These are phyloP conservation scores for Phellinidium pouzarii DNA, from an alignment of 1,284 basidiomycete species.

Conservation along the genomic window DNA sequence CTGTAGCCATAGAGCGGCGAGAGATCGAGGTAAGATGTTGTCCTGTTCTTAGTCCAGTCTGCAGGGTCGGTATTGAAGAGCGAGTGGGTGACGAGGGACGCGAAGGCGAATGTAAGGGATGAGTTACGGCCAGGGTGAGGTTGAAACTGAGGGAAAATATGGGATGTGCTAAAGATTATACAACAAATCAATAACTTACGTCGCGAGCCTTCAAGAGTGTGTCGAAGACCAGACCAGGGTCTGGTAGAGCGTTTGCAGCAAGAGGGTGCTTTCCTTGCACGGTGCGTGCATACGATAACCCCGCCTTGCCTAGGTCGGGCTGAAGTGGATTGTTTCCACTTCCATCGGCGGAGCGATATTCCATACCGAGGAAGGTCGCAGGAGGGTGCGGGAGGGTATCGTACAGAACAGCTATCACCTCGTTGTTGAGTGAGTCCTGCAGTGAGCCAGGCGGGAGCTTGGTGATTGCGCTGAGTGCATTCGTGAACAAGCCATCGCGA, in stretches of 20 bases:
- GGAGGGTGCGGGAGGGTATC: conserved; percentile 46
- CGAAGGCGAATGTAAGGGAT: conserved; percentile 43
- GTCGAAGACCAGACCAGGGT: conserved; percentile 44
- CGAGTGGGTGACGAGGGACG: conserved; percentile 39
- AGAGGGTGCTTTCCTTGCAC: conserved; percentile 30
- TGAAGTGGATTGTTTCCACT: conserved; percentile 34
- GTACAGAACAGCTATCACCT: conserved; percentile 31
- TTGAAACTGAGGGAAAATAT: conserved; percentile 10
- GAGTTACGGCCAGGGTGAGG: conserved; percentile 44
- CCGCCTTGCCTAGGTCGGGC: conserved; percentile 38
- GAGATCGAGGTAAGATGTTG: conserved; percentile 50
- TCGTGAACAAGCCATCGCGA: conserved; percentile 30
- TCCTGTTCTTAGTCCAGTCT: conserved; percentile 42
- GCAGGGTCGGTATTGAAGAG: conserved; percentile 36
- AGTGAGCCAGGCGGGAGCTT: conserved; percentile 25
- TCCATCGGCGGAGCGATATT: conserved; percentile 37
- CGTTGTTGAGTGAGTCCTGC: conserved; percentile 21
- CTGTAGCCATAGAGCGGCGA: conserved; percentile 34
- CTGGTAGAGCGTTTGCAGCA: conserved; percentile 35
- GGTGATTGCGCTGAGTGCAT: conserved; percentile 29
- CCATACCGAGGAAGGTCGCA: conserved; percentile 33
- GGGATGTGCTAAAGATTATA: neutral
- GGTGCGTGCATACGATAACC: conserved; percentile 39
- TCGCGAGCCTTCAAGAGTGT: conserved; percentile 35
- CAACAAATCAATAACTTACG: conserved; percentile 22